Base-by-base conservation (phyloP, 192 early-diverging fungal genomes). In the Rhizophagus clarus region DNA sequence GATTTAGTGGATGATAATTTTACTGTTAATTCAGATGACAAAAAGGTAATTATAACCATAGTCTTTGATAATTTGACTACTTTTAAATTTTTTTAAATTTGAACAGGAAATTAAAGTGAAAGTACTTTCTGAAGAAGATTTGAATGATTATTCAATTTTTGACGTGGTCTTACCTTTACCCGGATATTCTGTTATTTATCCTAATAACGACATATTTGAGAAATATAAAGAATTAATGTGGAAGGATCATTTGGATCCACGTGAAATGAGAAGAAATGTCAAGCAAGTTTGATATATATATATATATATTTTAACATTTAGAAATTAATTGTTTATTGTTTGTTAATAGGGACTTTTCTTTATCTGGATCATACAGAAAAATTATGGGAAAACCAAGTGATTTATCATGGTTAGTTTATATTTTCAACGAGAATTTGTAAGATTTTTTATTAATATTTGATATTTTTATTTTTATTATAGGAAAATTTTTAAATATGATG, bases 141-240 rank as follows among this genome's bases (percentile, higher is more conserved):
- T 90, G 7, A 83, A 79, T 45, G 82, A 92, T 77, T 97, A 93
- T 81, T 87, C 91, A 3, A 95, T 98, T 62, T 87, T 89, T 69
- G 97, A 99, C 80, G 93, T 99, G 32, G 96, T 99, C 37, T 88
- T 98, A 81, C 98, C 98, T 12, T 81, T 96, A 61, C 97, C 97
- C 0, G 98, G 98, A 17, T 88, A 89, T 81, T 82, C 85, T 31
- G 84, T 97, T 17, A 82, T 86, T 74, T 97, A 97, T 79, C 98
- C 98, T 10, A 83, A 83, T 28, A 93, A 99, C 85, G 85, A 80
- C 31, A 88, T 97, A 22, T 83, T 85, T 22, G 80, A 84, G 0
- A 83, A 89, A 40, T 98, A 97, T 84, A 82, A 82, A 68, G 81
- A 89, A 24, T 80, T 93, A 34, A 94, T 99, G 94, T 84, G 82